Base-by-base conservation (phyloP, 495 filamentous ascomycete genomes). In the Penicillium roqueforti region DNA sequence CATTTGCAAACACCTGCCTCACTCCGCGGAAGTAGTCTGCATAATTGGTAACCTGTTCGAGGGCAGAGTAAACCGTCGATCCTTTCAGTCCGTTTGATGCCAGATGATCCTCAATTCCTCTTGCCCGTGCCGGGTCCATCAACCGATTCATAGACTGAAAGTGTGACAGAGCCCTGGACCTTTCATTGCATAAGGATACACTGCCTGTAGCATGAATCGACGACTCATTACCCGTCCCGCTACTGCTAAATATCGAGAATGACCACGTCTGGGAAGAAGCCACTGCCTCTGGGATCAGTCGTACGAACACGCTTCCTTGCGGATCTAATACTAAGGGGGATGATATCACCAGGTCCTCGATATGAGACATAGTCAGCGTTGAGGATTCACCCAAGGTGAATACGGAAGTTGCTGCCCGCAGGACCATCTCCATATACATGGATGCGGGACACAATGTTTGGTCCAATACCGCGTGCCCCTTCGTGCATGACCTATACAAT, bases 401-500 rank as follows among this genome's bases (percentile, higher is more conserved):
- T 1, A 26, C 6, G 23, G 20, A 44, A 25, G 20, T 26, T 7
- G 41, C 23, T n/a, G 20, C 41, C 23, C 22, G 41, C 13, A 26
- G 20, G 10, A 26, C 69, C 6, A 76, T 38, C 49, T 79, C 76
- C 25, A 75, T 31, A 47, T 76, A 79, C 52, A 79, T 50, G 0
- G 74, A 67, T 26, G 74, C 75, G 10, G 76, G 76, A 37, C 64
- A 68, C 2, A 79, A 61, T 16, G 51, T 36, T 31, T 72, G 55
- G 16, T 59, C 62, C 6, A 63, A 41, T 10, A 75, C 70, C 0
- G 65, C 63, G 56, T 79, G 75, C 19, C 76, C 76, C 9, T 34
- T 29, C 1, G 41, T 40, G n/a, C 29, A 32, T 9, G 22, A 22
- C 23, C 22, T 26, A 2, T 26, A 44, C 22, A 26, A 25, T 10